Base-by-base conservation (phyloP, 345 rosid species). In the Eucalyptus rudis region DNA sequence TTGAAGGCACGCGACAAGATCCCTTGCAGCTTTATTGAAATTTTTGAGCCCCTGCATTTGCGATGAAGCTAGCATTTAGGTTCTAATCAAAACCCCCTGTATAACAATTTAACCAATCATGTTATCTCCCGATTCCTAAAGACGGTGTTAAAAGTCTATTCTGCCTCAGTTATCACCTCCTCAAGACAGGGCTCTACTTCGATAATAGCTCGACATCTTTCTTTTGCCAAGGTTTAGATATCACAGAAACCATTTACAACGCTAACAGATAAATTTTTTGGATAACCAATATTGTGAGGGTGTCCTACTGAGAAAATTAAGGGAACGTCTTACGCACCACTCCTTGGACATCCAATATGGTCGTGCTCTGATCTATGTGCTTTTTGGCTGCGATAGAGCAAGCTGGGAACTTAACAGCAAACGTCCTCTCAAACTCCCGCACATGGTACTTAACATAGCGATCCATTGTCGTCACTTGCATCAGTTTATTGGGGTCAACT, bases 301-400 rank as follows among this genome's bases (percentile, higher is more conserved):
- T 86, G 88, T 52, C 51, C 44, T 47, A 47, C 13, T 25, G 27
- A n/a, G 33, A 66, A 49, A 87, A 49, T 50, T 36, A 10, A 71
- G 33, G 86, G 10, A 88, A n/a, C 52, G 7, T 81, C 19, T 86
- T 43, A 93, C 97, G 36, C 91, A 97, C 99, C 96, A 97, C 98
- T 94, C 99, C 97, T 93, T 96, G 97, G 62, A 96, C 99, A 89
- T 96, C 98, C 93, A 96, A 91, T 90, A 97, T 96, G 36, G 98
- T 96, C 79, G 99, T 97, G 94, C 98, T 97, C 93, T 96, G 99
- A 88, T 95, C 97, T 90, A 96, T 94, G 88, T 96, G 97, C 92
- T 88, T 95, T 86, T 94, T 96, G 13, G 98, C 94, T 59, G 96
- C 96, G 27, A 97, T 89, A 17, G 98, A 94, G 71, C 99, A 96